phyloP scores from a whole-genome alignment of 768 basidiomycete genomes.

The Boletus bicolor region DNA sequence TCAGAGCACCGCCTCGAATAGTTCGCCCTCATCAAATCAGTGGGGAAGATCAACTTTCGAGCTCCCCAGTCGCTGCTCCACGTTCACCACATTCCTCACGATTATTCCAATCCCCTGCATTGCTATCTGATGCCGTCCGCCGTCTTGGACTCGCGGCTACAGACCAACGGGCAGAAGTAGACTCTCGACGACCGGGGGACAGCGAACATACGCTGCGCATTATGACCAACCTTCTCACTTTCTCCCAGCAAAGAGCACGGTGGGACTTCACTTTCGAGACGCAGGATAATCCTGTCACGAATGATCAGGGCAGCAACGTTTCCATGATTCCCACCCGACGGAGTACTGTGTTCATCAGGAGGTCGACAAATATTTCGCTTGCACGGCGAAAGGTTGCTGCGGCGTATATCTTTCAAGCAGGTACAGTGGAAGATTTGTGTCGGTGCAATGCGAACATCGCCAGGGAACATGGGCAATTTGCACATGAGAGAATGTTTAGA shows the following conservation, averaged over 20 bases:
- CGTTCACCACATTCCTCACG: constrained; percentile 26
- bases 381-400: constrained; percentile 53
- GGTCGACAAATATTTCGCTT: constrained; percentile 46
- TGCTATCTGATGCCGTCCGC: constrained; percentile 71
- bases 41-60: constrained; percentile 43
- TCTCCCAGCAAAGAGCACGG: constrained; percentile 44
- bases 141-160: constrained; percentile 59
- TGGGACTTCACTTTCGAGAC: constrained; percentile 41
- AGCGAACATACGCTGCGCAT: constrained; percentile 63
- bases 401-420: constrained; percentile 55
- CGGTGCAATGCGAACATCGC: constrained; percentile 59
- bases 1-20: constrained; percentile 69
- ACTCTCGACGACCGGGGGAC: constrained; percentile 46
- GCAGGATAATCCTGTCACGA: constrained; percentile 30
- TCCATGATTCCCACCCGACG: constrained; percentile 38
- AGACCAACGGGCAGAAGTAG: constrained; percentile 44
- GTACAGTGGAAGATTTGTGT: constrained; percentile 48
- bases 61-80: constrained; percentile 38
- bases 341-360: constrained; percentile 59
- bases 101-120: constrained; percentile 58
- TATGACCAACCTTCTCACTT: constrained; percentile 73
- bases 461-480: constrained; percentile 54
- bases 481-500: constrained; percentile 69
- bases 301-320: constrained; percentile 17
- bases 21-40: constrained; percentile 47